Evolutionary conservation across 441 rosid species (phyloP).

Genomic region (Pelargonium fulgidum): DNA sequence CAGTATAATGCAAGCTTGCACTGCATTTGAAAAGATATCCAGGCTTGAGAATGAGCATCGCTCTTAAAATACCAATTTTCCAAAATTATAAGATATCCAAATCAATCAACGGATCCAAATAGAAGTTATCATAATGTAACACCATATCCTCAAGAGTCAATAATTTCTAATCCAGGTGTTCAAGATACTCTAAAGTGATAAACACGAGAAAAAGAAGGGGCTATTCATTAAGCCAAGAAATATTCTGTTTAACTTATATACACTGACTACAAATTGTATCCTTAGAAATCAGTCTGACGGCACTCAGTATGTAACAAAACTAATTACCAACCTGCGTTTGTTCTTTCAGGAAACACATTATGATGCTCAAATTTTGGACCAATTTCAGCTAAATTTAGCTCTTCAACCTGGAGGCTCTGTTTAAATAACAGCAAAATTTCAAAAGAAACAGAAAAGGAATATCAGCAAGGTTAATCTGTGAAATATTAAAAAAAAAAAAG

Average conservation of each 20-base stretch:
- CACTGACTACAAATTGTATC: conserved; percentile 5
- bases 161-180: background rate
- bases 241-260: background rate
- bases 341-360: conserved; percentile 79
- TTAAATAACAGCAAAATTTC: conserved; percentile 13
- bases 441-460: background rate
- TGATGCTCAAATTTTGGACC: conserved; percentile 96
- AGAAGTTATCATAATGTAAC: background rate
- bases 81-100: background rate
- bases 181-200: background rate
- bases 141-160: background rate
- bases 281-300: background rate
- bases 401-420: conserved; percentile 74
- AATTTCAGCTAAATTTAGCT: conserved; percentile 60
- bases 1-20: too few relatives aligned
- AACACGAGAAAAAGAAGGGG: background rate
- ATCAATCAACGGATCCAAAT: background rate
- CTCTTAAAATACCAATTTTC: too few relatives aligned
- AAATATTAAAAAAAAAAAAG: background rate
- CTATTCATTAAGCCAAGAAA: background rate
- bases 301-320: background rate
- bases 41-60: too few relatives aligned
- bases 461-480: background rate
- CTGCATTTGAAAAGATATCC: too few relatives aligned
- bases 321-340: conserved; percentile 68